Evolutionary conservation across 441 rosid genomes (phyloP), one percentile per base, ranked within the genome.

Genomic region (Daphne laureola): DNA sequence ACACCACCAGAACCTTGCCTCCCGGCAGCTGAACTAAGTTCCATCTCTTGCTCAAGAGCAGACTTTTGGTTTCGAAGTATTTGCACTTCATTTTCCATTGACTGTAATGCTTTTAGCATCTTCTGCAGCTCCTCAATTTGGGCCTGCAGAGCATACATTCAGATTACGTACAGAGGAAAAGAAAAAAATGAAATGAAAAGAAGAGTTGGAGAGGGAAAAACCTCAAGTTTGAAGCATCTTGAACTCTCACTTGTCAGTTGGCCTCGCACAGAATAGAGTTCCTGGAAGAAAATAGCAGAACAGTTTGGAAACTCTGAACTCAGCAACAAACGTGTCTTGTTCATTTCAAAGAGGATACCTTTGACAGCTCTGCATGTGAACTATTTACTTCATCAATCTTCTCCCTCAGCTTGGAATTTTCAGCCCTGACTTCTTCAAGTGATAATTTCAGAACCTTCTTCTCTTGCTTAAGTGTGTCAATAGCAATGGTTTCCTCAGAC

Each of bases 201-300:
- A 45, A 17, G 26, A 18, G 38, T 18, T 43, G 16, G 49, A 38
- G 62, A 21, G 9, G 8, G 58, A 26, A 62, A 62, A 59, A 93
- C 97, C 99, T 93, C 97, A 56, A 87, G 79, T 72, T 87, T 90
- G 56, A 83, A 83, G 89, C 96, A 93, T 87, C 99, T 83, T 68
- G 97, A 93, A 72, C 95, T 85, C 81, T 93, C 99, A 4, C 96
- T 71, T 35, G 70, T 72, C 43, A 87, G 80, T 73, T 90, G 97
- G 69, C 93, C 89, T 69, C 84, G 89, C 58, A 93, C 93, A 17
- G 97, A 90, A 43, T 79, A 78, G 56, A 82, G 84, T 74, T 87
- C 92, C 96, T 87, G 65, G 42, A 55, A 61, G 27, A 41, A 51
- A 59, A 38, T 15, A 12, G 25, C 53, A 36, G 46, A 53, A 54